These are phyloP conservation scores for Lithohypha guttulata DNA, from an alignment of 2,329 filamentous ascomycete species.

Conservation along the genomic window DNA sequence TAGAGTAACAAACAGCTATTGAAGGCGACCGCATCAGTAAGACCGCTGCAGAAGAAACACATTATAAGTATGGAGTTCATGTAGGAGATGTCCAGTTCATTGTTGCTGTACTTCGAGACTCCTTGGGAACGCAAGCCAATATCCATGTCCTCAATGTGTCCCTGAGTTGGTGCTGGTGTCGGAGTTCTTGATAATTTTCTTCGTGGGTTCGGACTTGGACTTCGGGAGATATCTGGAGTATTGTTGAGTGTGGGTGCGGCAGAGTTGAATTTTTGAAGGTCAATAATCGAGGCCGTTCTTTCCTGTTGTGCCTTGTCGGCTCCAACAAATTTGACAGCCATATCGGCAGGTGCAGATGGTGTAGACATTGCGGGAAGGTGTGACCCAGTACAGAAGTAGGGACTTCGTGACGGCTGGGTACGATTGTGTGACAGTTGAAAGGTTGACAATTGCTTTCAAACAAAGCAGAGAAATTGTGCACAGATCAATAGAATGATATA, in stretches of 20 bases:
- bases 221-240: constrained; percentile 7
- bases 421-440: not conserved
- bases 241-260: constrained; percentile 8
- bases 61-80: constrained; percentile 22
- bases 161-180: constrained; percentile 1
- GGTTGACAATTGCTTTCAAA: not conserved
- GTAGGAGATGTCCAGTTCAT: constrained; percentile 15
- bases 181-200: constrained; percentile 1
- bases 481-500: no score
- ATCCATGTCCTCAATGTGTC: constrained; percentile 1
- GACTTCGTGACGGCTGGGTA: not conserved
- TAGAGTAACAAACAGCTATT: no score
- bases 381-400: no score
- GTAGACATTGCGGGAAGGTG: constrained; percentile 1
- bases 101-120: constrained; percentile 12
- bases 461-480: not conserved
- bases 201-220: not conserved
- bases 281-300: constrained; percentile 5
- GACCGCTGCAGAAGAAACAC: constrained; percentile 33
- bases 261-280: constrained; percentile 7
- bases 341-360: not conserved
- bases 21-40: constrained; percentile 37
- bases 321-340: constrained; percentile 4
- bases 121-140: not conserved
- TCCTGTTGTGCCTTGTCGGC: not conserved